phyloP scores from a whole-genome alignment of 441 rosid genomes.

The Gossypium schwendimanii region DNA sequence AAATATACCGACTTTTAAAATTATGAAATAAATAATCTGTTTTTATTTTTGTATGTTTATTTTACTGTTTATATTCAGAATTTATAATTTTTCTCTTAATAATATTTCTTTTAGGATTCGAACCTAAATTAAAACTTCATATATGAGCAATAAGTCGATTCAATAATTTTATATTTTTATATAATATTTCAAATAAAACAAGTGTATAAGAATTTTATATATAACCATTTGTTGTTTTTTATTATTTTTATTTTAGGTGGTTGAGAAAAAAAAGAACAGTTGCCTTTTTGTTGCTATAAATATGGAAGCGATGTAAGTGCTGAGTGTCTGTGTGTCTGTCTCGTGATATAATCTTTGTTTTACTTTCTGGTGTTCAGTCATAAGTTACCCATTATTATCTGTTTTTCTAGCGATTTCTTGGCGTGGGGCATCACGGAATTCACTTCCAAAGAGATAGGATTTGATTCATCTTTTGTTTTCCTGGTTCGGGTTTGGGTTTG shows the following conservation, averaged over 20 bases:
- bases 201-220: too few species aligned
- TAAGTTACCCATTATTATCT: background rate
- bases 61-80: fast-evolving
- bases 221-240: too few species aligned
- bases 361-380: constrained; percentile 17
- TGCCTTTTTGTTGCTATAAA: background rate
- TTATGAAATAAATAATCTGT: too few species aligned
- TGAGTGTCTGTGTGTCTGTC: background rate
- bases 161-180: too few species aligned
- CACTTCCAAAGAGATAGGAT: background rate
- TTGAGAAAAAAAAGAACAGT: background rate
- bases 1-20: too few species aligned
- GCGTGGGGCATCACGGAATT: constrained; percentile 13
- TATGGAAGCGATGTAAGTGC: background rate
- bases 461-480: background rate
- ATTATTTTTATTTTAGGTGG: too few species aligned
- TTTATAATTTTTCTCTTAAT: fast-evolving
- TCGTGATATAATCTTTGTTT: constrained; percentile 12
- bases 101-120: too few species aligned
- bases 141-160: too few species aligned
- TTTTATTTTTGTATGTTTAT: fast-evolving
- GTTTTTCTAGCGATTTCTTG: background rate
- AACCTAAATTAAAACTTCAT: too few species aligned
- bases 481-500: background rate
- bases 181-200: too few species aligned